Conservation (phyloP, 768 basidiomycete species). For the Calvatia gigantea region DNA sequence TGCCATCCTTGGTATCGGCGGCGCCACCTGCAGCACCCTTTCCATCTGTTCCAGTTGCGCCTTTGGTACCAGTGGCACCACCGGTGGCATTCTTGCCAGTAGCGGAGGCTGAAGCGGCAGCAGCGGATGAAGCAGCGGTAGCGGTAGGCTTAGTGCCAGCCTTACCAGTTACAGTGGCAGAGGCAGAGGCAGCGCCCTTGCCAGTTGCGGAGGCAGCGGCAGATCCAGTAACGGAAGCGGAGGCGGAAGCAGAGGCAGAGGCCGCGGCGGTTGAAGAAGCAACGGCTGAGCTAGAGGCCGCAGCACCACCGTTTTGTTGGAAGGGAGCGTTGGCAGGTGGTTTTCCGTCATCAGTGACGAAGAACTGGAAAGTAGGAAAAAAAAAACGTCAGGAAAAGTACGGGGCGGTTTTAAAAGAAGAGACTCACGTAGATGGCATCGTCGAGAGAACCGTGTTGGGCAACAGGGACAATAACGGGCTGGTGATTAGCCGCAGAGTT, state of each 20-base stretch:
- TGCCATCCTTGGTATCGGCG: not conserved
- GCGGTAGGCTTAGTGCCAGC: not conserved
- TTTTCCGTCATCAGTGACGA: conserved; percentile 14
- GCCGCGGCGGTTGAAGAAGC: conserved; percentile 11
- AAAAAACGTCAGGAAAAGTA: not conserved
- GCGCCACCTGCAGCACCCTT: not conserved
- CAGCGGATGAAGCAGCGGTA: conserved; percentile 13
- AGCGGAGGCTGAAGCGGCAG: conserved; percentile 13
- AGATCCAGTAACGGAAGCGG: not conserved
- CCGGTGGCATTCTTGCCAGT: conserved; percentile 10
- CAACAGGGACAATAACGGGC: conserved; percentile 42
- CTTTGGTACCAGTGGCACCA: not conserved
- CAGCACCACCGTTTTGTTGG: not conserved
- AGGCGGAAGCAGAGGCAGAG: conserved; percentile 13
- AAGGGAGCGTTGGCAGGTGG: conserved; percentile 9
- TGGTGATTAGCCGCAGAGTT: conserved; percentile 48
- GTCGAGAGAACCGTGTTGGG: conserved; percentile 49
- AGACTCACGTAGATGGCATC: conserved; percentile 42
- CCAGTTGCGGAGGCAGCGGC: not conserved
- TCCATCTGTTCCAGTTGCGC: not conserved
- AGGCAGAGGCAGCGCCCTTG: conserved; percentile 2
- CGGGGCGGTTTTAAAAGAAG: not conserved
- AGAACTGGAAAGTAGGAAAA: conserved; percentile 12
- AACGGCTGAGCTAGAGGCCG: not conserved
- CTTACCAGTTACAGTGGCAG: not conserved